These are phyloP conservation scores for Stemphylium vesicarium DNA, from an alignment of 2,329 filamentous ascomycete genomes.

Conservation along the genomic window DNA sequence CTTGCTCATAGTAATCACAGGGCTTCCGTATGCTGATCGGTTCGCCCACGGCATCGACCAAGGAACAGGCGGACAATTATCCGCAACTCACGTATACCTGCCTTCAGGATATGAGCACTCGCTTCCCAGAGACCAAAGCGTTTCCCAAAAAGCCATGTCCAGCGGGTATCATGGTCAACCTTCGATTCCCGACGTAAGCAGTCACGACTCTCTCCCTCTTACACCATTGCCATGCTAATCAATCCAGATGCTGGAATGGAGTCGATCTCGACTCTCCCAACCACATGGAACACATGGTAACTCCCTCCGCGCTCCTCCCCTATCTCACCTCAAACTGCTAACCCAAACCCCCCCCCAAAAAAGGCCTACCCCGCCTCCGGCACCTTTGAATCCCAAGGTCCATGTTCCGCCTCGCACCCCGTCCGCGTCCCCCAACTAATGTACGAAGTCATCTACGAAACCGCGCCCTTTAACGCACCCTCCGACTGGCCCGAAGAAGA, in stretches of 20 bases:
- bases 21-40: conserved; percentile 43
- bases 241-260: conserved; percentile 53
- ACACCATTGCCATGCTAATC: neutral
- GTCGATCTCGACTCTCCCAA: conserved; percentile 33
- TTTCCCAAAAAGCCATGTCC: conserved; percentile 51
- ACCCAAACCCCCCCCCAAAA: neutral
- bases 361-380: conserved; percentile 26
- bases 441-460: conserved; percentile 44
- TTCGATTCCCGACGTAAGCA: conserved; percentile 47
- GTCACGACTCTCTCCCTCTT: neutral
- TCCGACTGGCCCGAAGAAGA: conserved; percentile 34
- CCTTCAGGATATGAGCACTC: conserved; percentile 49
- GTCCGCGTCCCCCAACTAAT: conserved; percentile 32
- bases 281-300: conserved; percentile 31
- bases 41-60: conserved; percentile 24
- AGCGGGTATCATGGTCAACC: conserved; percentile 54
- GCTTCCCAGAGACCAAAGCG: conserved; percentile 50
- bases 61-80: conserved; percentile 47
- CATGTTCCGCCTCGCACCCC: conserved; percentile 59
- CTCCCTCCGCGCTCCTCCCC: neutral
- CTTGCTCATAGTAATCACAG: conserved; percentile 2
- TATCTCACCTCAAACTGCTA: neutral
- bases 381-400: conserved; percentile 50
- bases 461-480: conserved; percentile 41
- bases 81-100: conserved; percentile 56